Percentiles rank a stretch among this genome's conserved stretches.
phyloP scores from a whole-genome alignment of 441 rosid species.

The Geranium incanum region DNA sequence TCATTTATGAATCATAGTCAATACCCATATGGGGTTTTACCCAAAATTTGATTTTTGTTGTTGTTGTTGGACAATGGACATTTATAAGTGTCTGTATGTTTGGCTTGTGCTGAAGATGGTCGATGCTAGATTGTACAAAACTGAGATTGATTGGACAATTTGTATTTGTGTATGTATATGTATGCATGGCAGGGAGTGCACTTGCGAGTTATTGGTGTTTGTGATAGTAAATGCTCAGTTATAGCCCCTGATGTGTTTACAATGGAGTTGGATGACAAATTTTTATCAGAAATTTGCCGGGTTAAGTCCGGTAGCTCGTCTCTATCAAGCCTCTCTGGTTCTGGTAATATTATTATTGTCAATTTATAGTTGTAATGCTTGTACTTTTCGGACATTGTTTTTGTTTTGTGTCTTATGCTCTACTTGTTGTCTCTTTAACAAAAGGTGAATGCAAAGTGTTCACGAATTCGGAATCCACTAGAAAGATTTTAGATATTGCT shows the following conservation, averaged over 20 bases:
- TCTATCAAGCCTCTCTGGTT: conserved; percentile 32
- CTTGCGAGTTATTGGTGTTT: conserved; percentile 69
- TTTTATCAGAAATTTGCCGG: conserved; percentile 49
- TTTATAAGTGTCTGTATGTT: not conserved
- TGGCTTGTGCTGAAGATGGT: not conserved
- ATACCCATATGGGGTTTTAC: not conserved
- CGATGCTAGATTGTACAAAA: not conserved
- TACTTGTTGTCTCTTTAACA: conserved; percentile 8
- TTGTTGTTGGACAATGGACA: not conserved
- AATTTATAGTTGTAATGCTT: not conserved
- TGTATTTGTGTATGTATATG: not conserved
- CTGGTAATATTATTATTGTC: conserved; percentile 31
- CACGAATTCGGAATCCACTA: conserved; percentile 31
- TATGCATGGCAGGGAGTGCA: conserved; percentile 47
- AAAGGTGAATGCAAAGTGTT: conserved; percentile 41
- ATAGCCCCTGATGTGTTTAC: conserved; percentile 37
- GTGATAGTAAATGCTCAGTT: conserved; percentile 65
- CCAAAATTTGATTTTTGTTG: not conserved
- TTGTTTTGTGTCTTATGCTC: not conserved
- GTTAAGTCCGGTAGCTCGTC: conserved; percentile 51
- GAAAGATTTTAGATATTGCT: conserved; percentile 38
- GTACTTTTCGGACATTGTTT: not conserved
- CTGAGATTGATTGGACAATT: not conserved
- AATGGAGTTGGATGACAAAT: conserved; percentile 48
- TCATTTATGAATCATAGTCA: not conserved